phyloP scores from a whole-genome alignment of 2,329 filamentous ascomycete species.

The Diplocarpon mali region DNA sequence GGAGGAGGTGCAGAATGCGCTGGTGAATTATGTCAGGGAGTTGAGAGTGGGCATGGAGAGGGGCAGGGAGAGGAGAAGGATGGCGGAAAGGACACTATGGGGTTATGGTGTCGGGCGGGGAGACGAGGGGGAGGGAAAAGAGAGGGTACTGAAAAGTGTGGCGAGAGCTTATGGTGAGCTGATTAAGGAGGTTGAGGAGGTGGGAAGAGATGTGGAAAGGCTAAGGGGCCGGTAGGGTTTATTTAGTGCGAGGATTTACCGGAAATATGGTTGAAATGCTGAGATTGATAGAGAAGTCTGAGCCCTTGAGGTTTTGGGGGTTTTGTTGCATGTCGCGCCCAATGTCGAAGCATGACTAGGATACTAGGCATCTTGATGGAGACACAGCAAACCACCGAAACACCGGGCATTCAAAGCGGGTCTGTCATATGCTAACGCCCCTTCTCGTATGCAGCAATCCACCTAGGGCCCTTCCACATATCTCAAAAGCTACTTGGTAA shows the following conservation, averaged over 20 bases:
- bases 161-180: constrained; percentile 26
- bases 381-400: background rate
- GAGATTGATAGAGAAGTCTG: background rate
- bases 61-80: constrained; percentile 18
- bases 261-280: background rate
- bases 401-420: too few species aligned
- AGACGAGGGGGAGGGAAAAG: constrained; percentile 19
- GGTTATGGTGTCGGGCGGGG: constrained; percentile 25
- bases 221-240: constrained; percentile 14
- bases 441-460: too few species aligned
- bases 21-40: constrained; percentile 20
- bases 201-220: constrained; percentile 25
- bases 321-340: background rate
- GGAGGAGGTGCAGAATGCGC: constrained; percentile 19
- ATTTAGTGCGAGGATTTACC: background rate
- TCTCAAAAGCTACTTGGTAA: too few species aligned
- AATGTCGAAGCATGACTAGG: background rate
- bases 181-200: constrained; percentile 22
- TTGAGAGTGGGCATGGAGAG: constrained; percentile 22
- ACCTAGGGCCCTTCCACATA: too few species aligned
- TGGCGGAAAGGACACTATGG: constrained; percentile 21
- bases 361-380: background rate
- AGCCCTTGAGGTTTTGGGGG: too few species aligned
- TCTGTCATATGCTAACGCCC: too few species aligned
- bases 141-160: constrained; percentile 27